A percentile compares a stretch with the other conserved stretches of the same genome.
Conservation (phyloP, 345 rosid genomes). For the Brassica juncea region DNA sequence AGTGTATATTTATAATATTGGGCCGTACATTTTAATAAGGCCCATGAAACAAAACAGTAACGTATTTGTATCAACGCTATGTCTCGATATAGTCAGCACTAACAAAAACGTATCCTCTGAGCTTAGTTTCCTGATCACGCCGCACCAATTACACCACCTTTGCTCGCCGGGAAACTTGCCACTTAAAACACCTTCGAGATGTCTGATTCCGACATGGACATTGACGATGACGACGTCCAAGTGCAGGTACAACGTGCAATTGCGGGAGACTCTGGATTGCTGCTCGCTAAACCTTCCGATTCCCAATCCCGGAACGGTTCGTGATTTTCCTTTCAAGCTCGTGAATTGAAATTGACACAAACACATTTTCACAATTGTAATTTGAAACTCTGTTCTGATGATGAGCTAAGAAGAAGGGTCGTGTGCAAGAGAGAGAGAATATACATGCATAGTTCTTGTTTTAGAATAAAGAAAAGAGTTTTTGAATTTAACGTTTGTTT, state of each 20-base stretch:
- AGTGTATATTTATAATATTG: too few relatives aligned
- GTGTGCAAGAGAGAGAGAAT: not conserved
- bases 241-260: not conserved
- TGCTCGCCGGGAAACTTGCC: not conserved
- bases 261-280: slow-evolving; percentile 15
- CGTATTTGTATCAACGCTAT: not conserved
- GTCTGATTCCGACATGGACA: slow-evolving; percentile 38
- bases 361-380: too few relatives aligned
- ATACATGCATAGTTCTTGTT: not conserved
- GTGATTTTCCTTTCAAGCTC: slow-evolving; percentile 18
- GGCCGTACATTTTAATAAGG: not conserved
- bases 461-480: not conserved
- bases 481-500: too few relatives aligned
- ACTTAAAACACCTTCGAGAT: slow-evolving; percentile 10
- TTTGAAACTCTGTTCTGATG: not conserved
- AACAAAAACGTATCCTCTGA: not conserved
- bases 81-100: not conserved
- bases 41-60: not conserved
- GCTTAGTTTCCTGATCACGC: not conserved
- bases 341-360: slow-evolving; percentile 8
- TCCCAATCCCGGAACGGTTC: slow-evolving; percentile 32
- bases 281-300: slow-evolving; percentile 22
- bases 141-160: not conserved
- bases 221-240: slow-evolving; percentile 37
- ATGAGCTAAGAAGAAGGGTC: too few relatives aligned